Conservation (phyloP, 2,329 filamentous ascomycete genomes). For the Aspergillus melleus region DNA sequence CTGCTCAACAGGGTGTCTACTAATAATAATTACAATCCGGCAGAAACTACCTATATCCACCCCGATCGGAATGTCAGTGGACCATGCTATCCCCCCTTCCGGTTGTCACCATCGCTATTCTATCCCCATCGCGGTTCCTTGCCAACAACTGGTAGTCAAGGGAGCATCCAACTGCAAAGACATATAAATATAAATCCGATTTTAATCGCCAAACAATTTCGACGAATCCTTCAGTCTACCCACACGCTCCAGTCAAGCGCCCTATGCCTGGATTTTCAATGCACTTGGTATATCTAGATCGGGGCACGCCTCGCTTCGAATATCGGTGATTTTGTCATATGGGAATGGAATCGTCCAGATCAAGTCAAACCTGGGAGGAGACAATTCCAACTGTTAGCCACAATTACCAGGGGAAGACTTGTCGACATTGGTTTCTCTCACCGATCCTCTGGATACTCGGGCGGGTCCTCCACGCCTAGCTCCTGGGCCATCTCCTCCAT, state of each 20-base stretch:
- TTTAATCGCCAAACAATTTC: too few species aligned
- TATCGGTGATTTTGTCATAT: constrained; percentile 27
- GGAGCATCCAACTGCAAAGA: neutral
- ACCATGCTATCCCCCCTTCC: too few species aligned
- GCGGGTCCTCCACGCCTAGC: constrained; percentile 19
- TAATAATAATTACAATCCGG: too few species aligned
- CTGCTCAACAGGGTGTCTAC: neutral
- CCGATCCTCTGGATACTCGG: constrained; percentile 28
- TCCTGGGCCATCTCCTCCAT: constrained; percentile 21
- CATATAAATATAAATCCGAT: neutral
- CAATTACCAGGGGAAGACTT: neutral
- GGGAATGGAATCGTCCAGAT: constrained; percentile 32
- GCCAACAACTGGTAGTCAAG: neutral
- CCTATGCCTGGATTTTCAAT: constrained; percentile 21
- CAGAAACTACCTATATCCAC: too few species aligned
- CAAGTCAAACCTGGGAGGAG: constrained; percentile 26
- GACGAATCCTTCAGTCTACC: neutral
- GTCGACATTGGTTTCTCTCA: constrained; percentile 12
- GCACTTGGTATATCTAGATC: constrained; percentile 20
- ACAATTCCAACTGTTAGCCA: constrained; percentile 4
- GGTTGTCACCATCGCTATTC: too few species aligned
- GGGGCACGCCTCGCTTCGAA: constrained; percentile 27
- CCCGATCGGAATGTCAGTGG: too few species aligned
- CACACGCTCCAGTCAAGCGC: neutral
- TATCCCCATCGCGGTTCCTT: too few species aligned